Conservation (phyloP, 2,329 filamentous ascomycete species). For the Balansia obtecta region DNA sequence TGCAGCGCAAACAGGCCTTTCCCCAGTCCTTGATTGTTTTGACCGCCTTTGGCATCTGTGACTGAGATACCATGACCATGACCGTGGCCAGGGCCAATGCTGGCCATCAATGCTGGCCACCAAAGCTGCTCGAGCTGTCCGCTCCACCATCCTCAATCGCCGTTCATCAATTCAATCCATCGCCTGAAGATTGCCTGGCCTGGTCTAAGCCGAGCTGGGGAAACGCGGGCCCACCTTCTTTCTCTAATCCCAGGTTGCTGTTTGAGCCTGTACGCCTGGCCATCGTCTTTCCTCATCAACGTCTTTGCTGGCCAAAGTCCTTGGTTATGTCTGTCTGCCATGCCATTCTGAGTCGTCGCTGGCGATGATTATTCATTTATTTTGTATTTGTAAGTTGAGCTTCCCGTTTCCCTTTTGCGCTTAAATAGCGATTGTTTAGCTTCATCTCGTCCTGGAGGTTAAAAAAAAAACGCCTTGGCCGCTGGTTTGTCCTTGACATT, state of each 20-base stretch:
- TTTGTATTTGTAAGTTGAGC: not conserved
- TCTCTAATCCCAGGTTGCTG: not conserved
- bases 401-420: not conserved
- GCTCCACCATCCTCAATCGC: not conserved
- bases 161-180: not conserved
- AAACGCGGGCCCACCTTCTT: not conserved
- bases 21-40: not conserved
- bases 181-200: not conserved
- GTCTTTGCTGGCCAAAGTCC: too few relatives aligned
- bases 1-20: not conserved
- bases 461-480: not conserved
- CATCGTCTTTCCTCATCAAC: not conserved
- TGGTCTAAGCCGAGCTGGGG: not conserved
- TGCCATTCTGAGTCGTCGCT: not conserved
- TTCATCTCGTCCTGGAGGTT: not conserved
- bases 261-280: not conserved
- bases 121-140: not conserved
- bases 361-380: not conserved
- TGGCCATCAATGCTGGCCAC: not conserved
- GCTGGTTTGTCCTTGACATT: not conserved
- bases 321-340: not conserved
- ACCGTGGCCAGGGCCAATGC: not conserved
- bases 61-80: not conserved
- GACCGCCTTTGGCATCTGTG: not conserved
- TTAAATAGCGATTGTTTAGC: not conserved